Percentiles rank a stretch among this genome's conserved stretches.
phyloP scores from a whole-genome alignment of 1,139 yeast genomes.

The Debaryomyces psychrophilus region DNA sequence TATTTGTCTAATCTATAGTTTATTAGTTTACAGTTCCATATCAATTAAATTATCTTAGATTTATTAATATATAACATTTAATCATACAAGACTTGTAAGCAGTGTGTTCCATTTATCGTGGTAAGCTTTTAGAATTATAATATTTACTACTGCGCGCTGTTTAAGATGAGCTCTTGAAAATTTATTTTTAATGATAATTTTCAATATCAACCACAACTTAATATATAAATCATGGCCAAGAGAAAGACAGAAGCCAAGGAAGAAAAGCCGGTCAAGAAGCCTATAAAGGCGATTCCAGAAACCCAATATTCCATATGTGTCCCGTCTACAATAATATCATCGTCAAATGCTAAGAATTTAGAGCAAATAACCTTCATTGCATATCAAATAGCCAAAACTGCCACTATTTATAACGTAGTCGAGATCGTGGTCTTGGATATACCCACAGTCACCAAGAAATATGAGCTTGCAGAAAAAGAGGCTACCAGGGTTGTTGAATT shows the following conservation, averaged over 20 bases:
- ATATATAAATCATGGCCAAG: slow-evolving; percentile 28
- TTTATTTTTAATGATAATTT: slow-evolving; percentile 7
- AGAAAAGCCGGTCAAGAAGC: slow-evolving; percentile 35
- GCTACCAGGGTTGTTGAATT: slow-evolving; percentile 24
- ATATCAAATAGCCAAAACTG: slow-evolving; percentile 78
- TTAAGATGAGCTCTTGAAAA: slow-evolving; percentile 10
- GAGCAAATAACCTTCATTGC: slow-evolving; percentile 74
- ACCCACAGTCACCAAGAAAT: slow-evolving; percentile 26
- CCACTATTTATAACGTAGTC: slow-evolving; percentile 66
- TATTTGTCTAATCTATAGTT: not conserved
- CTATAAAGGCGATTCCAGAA: slow-evolving; percentile 29
- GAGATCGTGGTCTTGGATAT: slow-evolving; percentile 73
- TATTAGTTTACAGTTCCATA: not conserved
- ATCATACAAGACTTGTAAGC: not conserved
- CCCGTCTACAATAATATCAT: slow-evolving; percentile 60
- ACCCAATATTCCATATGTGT: slow-evolving; percentile 57
- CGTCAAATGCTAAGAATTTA: slow-evolving; percentile 59
- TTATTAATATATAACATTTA: slow-evolving; percentile 1
- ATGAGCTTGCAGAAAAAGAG: slow-evolving; percentile 20
- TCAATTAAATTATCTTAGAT: slow-evolving; percentile 1
- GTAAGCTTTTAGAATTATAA: not conserved
- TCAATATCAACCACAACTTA: slow-evolving; percentile 4
- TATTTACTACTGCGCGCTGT: slow-evolving; percentile 7
- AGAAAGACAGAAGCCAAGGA: slow-evolving; percentile 28
- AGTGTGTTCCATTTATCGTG: not conserved